These are phyloP conservation scores for Ogataea trehalophila DNA, from an alignment of 805 yeast species.

Conservation along the genomic window DNA sequence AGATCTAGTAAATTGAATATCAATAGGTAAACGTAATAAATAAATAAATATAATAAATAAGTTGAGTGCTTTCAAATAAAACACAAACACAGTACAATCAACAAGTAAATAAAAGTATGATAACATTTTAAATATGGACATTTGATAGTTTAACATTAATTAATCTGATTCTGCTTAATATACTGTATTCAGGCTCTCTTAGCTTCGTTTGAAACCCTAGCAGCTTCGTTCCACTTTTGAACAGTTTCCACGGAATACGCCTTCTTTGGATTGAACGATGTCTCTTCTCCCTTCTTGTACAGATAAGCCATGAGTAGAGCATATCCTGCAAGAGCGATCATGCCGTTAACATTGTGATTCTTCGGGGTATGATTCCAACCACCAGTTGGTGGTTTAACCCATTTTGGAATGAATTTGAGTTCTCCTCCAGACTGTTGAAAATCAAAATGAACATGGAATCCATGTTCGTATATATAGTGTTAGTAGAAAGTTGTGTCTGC, in stretches of 20 bases:
- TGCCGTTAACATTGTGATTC: slow-evolving; percentile 43
- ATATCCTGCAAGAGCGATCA: slow-evolving; percentile 36
- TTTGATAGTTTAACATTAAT: background rate
- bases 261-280: slow-evolving; percentile 32
- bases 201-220: slow-evolving; percentile 21
- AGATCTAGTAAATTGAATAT: background rate
- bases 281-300: slow-evolving; percentile 34
- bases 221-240: slow-evolving; percentile 44
- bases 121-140: too few species aligned
- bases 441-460: background rate
- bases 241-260: slow-evolving; percentile 36
- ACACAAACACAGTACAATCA: background rate
- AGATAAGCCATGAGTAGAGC: slow-evolving; percentile 30
- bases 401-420: slow-evolving; percentile 25
- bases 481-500: too few species aligned
- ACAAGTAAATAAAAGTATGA: background rate
- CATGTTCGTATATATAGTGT: too few species aligned
- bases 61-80: background rate
- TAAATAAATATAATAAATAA: slow-evolving; percentile 4
- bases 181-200: slow-evolving; percentile 4
- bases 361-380: slow-evolving; percentile 54
- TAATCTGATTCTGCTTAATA: slow-evolving; percentile 12
- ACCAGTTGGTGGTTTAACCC: slow-evolving; percentile 43
- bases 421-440: slow-evolving; percentile 8
- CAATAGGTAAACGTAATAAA: background rate